Conservation (phyloP, 139 green algal genomes). For the Zygnema cylindricum region DNA sequence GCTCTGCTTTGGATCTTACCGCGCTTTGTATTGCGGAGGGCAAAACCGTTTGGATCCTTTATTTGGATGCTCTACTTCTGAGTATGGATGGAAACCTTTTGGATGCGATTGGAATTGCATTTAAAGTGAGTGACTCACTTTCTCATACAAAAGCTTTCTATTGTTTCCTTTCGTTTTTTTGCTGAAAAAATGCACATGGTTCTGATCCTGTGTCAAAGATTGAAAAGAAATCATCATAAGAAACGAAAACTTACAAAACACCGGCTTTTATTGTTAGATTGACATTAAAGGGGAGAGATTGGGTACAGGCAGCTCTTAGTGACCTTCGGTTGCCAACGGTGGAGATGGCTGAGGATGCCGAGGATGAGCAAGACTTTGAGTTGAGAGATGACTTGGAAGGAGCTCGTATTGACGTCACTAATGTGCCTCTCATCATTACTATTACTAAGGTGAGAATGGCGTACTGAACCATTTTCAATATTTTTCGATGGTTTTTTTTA, state of each 20-base stretch:
- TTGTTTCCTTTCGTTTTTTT: too few relatives aligned
- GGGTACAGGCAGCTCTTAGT: not conserved
- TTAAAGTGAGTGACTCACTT: constrained; percentile 52
- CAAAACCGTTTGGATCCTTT: constrained; percentile 83
- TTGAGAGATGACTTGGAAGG: not conserved
- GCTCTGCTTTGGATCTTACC: constrained; percentile 69
- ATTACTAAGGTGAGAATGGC: not conserved
- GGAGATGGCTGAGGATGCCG: not conserved
- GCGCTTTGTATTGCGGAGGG: constrained; percentile 76
- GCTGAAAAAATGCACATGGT: too few relatives aligned
- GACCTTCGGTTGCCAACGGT: not conserved
- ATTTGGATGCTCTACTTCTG: constrained; percentile 84
- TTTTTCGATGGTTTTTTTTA: too few relatives aligned
- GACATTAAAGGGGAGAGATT: too few relatives aligned
- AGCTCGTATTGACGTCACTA: not conserved
- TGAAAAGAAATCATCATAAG: too few relatives aligned
- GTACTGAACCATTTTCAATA: too few relatives aligned
- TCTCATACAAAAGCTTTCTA: too few relatives aligned
- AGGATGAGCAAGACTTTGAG: not conserved
- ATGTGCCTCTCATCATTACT: not conserved
- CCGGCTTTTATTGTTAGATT: too few relatives aligned
- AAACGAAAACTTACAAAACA: too few relatives aligned
- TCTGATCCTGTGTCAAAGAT: too few relatives aligned
- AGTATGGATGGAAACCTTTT: constrained; percentile 82
- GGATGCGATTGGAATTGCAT: constrained; percentile 78